Conservation (phyloP, 148 eudicot genomes). For the Pharnaceum exiguum region DNA sequence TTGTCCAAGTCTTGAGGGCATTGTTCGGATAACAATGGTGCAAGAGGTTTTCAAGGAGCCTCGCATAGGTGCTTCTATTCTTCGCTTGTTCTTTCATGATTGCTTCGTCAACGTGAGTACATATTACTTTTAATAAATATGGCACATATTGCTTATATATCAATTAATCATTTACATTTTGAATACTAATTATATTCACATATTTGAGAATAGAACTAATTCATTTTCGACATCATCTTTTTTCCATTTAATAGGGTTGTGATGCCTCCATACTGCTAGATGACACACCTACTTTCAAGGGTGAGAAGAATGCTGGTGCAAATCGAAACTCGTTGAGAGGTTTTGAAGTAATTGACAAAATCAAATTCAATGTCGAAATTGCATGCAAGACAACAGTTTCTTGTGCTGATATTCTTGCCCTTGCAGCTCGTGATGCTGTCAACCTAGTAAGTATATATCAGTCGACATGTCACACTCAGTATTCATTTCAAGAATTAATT, state of each 20-base stretch:
- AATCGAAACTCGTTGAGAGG: constrained; percentile 29
- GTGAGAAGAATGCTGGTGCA: constrained; percentile 25
- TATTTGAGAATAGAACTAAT: too few relatives aligned
- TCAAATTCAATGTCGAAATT: constrained; percentile 27
- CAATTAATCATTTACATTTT: too few relatives aligned
- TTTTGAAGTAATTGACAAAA: constrained; percentile 20
- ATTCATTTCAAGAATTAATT: too few relatives aligned
- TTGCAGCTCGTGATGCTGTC: constrained; percentile 32
- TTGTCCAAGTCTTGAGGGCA: constrained; percentile 24
- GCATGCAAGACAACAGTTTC: constrained; percentile 19
- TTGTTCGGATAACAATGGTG: constrained; percentile 20
- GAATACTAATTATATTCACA: too few relatives aligned
- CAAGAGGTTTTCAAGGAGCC: constrained; percentile 16
- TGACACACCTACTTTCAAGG: constrained; percentile 20
- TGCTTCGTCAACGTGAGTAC: constrained; percentile 35
- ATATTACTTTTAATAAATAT: too few relatives aligned
- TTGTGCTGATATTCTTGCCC: constrained; percentile 35
- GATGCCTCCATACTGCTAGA: constrained; percentile 27
- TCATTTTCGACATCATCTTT: not conserved
- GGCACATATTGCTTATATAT: too few relatives aligned
- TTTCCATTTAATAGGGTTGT: constrained; percentile 16
- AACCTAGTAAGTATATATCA: constrained; percentile 21
- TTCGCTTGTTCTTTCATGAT: constrained; percentile 36
- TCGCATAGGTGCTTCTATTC: constrained; percentile 32
- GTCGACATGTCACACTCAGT: constrained; percentile 14